These are phyloP conservation scores for Coprinellus aureogranulatus DNA, from an alignment of 768 basidiomycete species.

Conservation along the genomic window DNA sequence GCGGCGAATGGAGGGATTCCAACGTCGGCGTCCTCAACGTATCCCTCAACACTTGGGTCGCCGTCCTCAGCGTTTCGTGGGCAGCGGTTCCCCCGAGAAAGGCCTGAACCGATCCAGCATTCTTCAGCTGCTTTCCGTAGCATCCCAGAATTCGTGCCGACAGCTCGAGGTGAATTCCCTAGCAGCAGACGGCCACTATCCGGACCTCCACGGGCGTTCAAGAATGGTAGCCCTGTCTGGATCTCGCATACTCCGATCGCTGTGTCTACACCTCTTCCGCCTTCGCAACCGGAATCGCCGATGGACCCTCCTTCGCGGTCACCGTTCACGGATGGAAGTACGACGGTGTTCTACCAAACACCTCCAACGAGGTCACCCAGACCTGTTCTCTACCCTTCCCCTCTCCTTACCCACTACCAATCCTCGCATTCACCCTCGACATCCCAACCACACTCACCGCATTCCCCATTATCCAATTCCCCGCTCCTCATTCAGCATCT, in stretches of 20 bases:
- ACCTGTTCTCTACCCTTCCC: slow-evolving; percentile 45
- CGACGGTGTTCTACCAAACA: slow-evolving; percentile 72
- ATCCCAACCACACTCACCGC: slow-evolving; percentile 4
- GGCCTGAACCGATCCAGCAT: slow-evolving; percentile 19
- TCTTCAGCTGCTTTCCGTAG: slow-evolving; percentile 22
- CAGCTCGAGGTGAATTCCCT: slow-evolving; percentile 36
- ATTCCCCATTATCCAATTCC: slow-evolving; percentile 3
- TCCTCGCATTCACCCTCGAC: slow-evolving; percentile 3
- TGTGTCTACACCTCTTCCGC: slow-evolving; percentile 42
- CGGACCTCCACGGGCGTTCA: slow-evolving; percentile 35
- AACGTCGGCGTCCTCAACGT: slow-evolving; percentile 8
- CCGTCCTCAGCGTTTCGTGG: slow-evolving; percentile 21
- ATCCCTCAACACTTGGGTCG: slow-evolving; percentile 12
- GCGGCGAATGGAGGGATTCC: not conserved
- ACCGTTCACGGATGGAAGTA: slow-evolving; percentile 29
- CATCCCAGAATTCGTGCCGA: slow-evolving; percentile 22
- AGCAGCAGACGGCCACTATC: slow-evolving; percentile 39
- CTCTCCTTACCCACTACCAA: slow-evolving; percentile 41
- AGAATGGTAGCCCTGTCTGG: slow-evolving; percentile 37
- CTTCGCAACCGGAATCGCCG: slow-evolving; percentile 46
- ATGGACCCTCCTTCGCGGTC: slow-evolving; percentile 20
- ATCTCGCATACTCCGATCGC: slow-evolving; percentile 33
- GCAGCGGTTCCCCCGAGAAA: slow-evolving; percentile 20
- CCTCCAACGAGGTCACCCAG: slow-evolving; percentile 47
- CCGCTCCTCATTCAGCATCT: not conserved